Base-by-base conservation (phyloP, 1,139 yeast genomes). In the Magnusiomyces ingens region DNA sequence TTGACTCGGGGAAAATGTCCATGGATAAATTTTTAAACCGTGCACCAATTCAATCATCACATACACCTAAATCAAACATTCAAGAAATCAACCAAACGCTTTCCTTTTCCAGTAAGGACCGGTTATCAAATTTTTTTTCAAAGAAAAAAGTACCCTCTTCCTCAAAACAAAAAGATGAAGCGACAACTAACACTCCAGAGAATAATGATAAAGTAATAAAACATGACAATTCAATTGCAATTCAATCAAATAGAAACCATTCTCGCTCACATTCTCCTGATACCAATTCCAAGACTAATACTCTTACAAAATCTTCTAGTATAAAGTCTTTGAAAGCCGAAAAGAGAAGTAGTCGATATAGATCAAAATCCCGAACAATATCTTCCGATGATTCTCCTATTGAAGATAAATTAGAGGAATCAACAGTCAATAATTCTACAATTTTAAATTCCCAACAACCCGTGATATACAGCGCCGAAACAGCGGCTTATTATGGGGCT, bases 401-500 rank as follows among this genome's bases (percentile, higher is more conserved):
- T 22, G 53, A 47, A 36, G 21, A 48, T 11, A 37, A 37, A n/a
- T n/a, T 42, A 2, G 49, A 21, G 8, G 21, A 45, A n/a, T 12
- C 44, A 35, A 8, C 15, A 12, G 35, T 3, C 52, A 18, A 40
- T 51, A 38, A 45, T 55, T 45, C 46, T 36, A 56, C 64, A 45
- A 66, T 63, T 53, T 35, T 59, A 63, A 58, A 64, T 68, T 4
- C 8, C 8, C 8, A 4, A 5, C 32, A 52, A 17, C 41, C 52
- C 18, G 50, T 57, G 45, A 51, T 40, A 55, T 65, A 48, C 66
- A 63, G 55, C 59, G 61, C 54, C 18, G 54, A 50, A 41, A 55
- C 57, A 36, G 56, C 58, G 15, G 56, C 58, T 45, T 51, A 61
- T 32, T 66, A 66, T 55, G 67, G 69, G 52, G 64, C 69, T 17